Evolutionary conservation across 139 green algal species (phyloP), one percentile per base, ranked within the genome.

Genomic region (Axilococcus clingmanii): DNA sequence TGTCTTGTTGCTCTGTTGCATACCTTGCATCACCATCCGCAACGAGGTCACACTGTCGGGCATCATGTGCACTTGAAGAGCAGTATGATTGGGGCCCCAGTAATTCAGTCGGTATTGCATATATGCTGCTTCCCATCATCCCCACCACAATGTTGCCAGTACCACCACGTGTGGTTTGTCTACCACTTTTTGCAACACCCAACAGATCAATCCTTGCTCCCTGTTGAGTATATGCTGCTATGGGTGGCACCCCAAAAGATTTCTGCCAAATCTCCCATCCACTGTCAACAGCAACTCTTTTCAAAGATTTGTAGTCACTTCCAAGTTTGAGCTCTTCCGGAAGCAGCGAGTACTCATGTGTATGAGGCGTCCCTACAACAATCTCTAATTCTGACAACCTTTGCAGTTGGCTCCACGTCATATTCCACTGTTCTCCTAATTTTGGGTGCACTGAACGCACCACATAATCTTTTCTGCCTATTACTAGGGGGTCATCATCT

Each of bases 391-490:
- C 38, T 6, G 52, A 8, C 20, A 66, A 19, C 7, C 41, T 36
- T 14, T 42, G 23, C 12, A 67, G 8, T 11, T 42, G 38, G 2
- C 44, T 35, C 61, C 61, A 72, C 7, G 60, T 56, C 24, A 74
- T 36, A 37, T 71, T 74, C 60, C 60, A 73, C 35, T 64, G 65
- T 37, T 65, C 37, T 19, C 65, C 52, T 20, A 52, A 50, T 59
- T 61, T 40, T 33, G 37, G 40, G 24, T 83, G 68, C 56, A 90
- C 43, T 14, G 77, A 80, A 11, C 73, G 74, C 40, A 94, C 62
- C 14, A 71, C 46, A 35, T 74, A 91, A 51, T 94, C 84, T 47
- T 83, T 64, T 2, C 85, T 63, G 1, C 74, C 82, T 16, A 94
- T 19, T 23, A 79, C 42, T 23, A 93, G 16, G 15, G 16, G 12